Conservation (phyloP, 2,329 filamentous ascomycete species). For the Cercospora sesami region DNA sequence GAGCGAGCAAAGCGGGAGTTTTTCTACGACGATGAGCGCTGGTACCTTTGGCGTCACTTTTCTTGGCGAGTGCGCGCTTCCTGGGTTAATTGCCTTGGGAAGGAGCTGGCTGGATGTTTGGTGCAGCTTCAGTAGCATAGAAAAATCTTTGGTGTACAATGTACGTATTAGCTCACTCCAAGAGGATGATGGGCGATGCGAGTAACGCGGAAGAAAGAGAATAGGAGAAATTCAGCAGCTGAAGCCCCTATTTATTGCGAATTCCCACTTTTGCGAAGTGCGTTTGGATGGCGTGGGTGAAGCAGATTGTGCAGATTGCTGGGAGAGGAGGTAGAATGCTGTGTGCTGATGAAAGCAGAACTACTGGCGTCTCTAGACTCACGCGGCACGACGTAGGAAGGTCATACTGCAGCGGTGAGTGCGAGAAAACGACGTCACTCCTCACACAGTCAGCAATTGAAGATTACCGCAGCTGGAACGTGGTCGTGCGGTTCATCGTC, state of each 20-base stretch:
- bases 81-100: neutral
- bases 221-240: neutral
- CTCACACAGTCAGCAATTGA: neutral
- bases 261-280: neutral
- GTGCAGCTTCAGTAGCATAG: conserved; percentile 5
- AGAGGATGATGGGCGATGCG: neutral
- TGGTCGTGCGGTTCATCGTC: neutral
- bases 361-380: neutral
- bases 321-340: neutral
- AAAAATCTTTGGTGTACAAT: conserved; percentile 8
- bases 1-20: conserved; percentile 19
- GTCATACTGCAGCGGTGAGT: neutral
- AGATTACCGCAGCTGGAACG: neutral
- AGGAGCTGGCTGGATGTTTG: neutral
- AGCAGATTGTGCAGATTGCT: neutral
- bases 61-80: neutral
- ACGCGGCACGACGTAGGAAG: neutral
- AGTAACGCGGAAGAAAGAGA: neutral
- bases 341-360: neutral
- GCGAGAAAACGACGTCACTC: neutral
- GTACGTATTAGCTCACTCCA: neutral
- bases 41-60: neutral
- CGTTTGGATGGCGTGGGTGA: neutral
- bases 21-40: neutral
- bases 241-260: neutral